Evolutionary conservation across 1,139 yeast genomes (phyloP).

Genomic region (Kodamaea anthophila): DNA sequence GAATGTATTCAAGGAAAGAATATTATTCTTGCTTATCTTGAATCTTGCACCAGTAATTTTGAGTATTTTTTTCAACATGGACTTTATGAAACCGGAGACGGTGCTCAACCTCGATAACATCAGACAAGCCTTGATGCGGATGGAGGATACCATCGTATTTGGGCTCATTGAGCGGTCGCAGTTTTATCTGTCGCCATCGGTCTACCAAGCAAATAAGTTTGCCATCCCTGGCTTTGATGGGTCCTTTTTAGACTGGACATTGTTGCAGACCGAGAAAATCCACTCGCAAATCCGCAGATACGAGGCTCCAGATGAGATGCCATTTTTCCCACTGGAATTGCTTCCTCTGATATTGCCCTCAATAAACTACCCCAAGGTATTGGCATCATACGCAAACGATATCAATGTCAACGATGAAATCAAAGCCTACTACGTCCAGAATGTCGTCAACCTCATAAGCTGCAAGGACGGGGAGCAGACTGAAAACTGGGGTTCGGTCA

Average conservation of each 20-base stretch:
- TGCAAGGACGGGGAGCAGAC: slow-evolving; percentile 67
- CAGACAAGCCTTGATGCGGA: slow-evolving; percentile 75
- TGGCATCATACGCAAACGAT: slow-evolving; percentile 69
- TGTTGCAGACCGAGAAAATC: slow-evolving; percentile 66
- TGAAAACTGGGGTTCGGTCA: slow-evolving; percentile 85
- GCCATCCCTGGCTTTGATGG: slow-evolving; percentile 67
- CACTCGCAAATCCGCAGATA: slow-evolving; percentile 86
- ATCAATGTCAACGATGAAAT: slow-evolving; percentile 72
- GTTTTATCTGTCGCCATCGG: slow-evolving; percentile 69
- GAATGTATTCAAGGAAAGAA: no score
- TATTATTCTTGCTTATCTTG: no score
- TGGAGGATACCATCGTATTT: slow-evolving; percentile 96
- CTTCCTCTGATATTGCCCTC: slow-evolving; percentile 70
- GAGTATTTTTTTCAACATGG: slow-evolving; percentile 67
- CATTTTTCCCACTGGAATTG: slow-evolving; percentile 73
- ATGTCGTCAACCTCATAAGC: slow-evolving; percentile 69
- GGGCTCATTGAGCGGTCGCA: slow-evolving; percentile 90
- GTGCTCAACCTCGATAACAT: slow-evolving; percentile 78
- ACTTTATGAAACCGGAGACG: slow-evolving; percentile 76
- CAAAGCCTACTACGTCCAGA: slow-evolving; percentile 56
- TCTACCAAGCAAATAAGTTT: slow-evolving; percentile 57
- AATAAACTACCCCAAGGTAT: slow-evolving; percentile 67
- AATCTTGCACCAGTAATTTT: no score
- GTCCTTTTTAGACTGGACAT: slow-evolving; percentile 81
- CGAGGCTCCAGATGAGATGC: slow-evolving; percentile 93